These are phyloP conservation scores for Pichia sp. DNA, from an alignment of 1,139 yeast genomes.

Conservation along the genomic window DNA sequence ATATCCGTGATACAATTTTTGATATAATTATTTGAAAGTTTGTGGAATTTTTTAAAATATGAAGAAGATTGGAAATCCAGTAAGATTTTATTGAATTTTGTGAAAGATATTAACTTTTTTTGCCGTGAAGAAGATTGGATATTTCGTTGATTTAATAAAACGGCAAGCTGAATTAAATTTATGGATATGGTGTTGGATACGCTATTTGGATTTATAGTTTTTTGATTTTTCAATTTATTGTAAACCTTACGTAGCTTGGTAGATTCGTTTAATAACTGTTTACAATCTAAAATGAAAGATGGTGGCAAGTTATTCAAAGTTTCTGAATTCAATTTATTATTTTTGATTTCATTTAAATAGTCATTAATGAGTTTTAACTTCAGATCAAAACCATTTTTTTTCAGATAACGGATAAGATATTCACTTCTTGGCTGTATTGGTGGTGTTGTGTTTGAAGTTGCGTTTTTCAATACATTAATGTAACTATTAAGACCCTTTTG, in stretches of 20 bases:
- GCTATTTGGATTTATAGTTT: background rate
- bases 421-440: slow-evolving; percentile 23
- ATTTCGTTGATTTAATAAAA: slow-evolving; percentile 11
- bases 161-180: slow-evolving; percentile 20
- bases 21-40: slow-evolving; percentile 8
- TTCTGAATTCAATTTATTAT: slow-evolving; percentile 17
- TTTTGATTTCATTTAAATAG: slow-evolving; percentile 19
- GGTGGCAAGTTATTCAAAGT: slow-evolving; percentile 12
- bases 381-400: slow-evolving; percentile 15
- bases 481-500: slow-evolving; percentile 23
- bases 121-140: too few species aligned
- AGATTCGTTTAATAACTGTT: slow-evolving; percentile 20
- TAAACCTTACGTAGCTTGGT: slow-evolving; percentile 24
- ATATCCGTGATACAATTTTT: slow-evolving; percentile 10
- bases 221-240: slow-evolving; percentile 19
- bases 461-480: slow-evolving; percentile 16
- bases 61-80: background rate
- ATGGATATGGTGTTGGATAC: slow-evolving; percentile 5
- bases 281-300: slow-evolving; percentile 16
- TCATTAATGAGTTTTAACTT: slow-evolving; percentile 25
- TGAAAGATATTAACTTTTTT: slow-evolving; percentile 14
- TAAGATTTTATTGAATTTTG: background rate
- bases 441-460: slow-evolving; percentile 14
- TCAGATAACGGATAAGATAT: slow-evolving; percentile 19
- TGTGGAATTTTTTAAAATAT: background rate